Conservation (phyloP, 805 yeast species). For the Teunomyces atbi region DNA sequence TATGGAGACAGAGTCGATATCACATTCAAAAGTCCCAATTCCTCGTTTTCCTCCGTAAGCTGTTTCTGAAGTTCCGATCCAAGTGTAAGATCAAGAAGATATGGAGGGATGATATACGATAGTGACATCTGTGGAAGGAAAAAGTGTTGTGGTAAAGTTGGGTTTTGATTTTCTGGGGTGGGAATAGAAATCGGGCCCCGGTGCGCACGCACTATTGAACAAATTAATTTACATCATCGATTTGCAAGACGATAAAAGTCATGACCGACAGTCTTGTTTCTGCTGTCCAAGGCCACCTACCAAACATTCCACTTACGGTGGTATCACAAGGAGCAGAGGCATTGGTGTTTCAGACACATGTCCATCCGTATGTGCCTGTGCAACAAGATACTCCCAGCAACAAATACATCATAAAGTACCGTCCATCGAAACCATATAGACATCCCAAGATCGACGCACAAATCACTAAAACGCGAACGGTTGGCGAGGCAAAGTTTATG, state of each 20-base stretch:
- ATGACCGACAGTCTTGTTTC: slow-evolving; percentile 58
- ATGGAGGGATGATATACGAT: slow-evolving; percentile 41
- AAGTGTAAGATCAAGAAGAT: slow-evolving; percentile 35
- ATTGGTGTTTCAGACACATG: slow-evolving; percentile 58
- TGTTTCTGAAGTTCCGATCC: slow-evolving; percentile 33
- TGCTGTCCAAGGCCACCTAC: slow-evolving; percentile 42
- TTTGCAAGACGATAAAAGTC: no score
- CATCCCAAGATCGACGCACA: slow-evolving; percentile 77
- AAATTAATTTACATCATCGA: no score
- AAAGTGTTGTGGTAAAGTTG: not conserved
- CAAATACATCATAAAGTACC: slow-evolving; percentile 66
- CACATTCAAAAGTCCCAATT: slow-evolving; percentile 26
- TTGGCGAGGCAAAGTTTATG: slow-evolving; percentile 79
- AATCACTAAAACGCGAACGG: slow-evolving; percentile 76
- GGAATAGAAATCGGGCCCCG: no score
- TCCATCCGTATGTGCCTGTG: slow-evolving; percentile 60
- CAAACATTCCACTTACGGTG: slow-evolving; percentile 49
- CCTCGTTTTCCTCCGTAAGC: slow-evolving; percentile 20
- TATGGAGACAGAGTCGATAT: slow-evolving; percentile 25
- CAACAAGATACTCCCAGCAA: slow-evolving; percentile 21
- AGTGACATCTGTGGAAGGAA: slow-evolving; percentile 1
- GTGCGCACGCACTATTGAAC: no score
- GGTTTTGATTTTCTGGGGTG: not conserved
- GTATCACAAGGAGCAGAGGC: slow-evolving; percentile 94
- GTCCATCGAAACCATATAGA: slow-evolving; percentile 90